phyloP scores from a whole-genome alignment of 306 rosid genomes.

The Dicorynia guianensis region DNA sequence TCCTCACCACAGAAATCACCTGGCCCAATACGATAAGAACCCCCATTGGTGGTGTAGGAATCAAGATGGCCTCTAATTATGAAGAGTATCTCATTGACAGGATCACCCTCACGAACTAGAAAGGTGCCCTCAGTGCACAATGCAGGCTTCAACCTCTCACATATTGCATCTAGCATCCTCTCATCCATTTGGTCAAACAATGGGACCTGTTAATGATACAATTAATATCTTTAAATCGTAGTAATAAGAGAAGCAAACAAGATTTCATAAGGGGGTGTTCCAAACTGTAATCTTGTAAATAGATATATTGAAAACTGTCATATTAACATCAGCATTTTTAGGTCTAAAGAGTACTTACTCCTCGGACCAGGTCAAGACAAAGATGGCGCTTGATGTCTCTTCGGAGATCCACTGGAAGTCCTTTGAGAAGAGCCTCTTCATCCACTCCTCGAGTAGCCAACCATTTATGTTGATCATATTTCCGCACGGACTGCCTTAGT shows the following conservation, averaged over 20 bases:
- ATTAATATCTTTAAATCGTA: background rate
- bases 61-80: conserved; percentile 92
- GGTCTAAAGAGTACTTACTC: conserved; percentile 55
- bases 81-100: conserved; percentile 91
- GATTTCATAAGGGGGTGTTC: background rate
- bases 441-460: conserved; percentile 92
- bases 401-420: conserved; percentile 81
- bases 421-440: conserved; percentile 82
- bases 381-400: conserved; percentile 96
- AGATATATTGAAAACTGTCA: background rate
- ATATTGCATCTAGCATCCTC: conserved; percentile 90
- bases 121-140: conserved; percentile 81
- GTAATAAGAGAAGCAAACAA: conserved; percentile 8
- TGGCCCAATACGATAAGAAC: conserved; percentile 81
- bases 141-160: conserved; percentile 89
- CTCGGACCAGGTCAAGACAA: conserved; percentile 89
- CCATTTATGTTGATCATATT: conserved; percentile 92
- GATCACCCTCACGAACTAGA: conserved; percentile 88
- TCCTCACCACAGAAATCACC: conserved; percentile 98
- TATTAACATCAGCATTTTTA: conserved; percentile 6
- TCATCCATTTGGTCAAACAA: conserved; percentile 96
- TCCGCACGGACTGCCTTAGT: conserved; percentile 70
- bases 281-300: background rate
- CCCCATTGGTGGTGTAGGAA: conserved; percentile 93
- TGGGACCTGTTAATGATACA: conserved; percentile 62